Base-by-base conservation (phyloP, 139 green algal species). In the Chlorella sorokiniana region DNA sequence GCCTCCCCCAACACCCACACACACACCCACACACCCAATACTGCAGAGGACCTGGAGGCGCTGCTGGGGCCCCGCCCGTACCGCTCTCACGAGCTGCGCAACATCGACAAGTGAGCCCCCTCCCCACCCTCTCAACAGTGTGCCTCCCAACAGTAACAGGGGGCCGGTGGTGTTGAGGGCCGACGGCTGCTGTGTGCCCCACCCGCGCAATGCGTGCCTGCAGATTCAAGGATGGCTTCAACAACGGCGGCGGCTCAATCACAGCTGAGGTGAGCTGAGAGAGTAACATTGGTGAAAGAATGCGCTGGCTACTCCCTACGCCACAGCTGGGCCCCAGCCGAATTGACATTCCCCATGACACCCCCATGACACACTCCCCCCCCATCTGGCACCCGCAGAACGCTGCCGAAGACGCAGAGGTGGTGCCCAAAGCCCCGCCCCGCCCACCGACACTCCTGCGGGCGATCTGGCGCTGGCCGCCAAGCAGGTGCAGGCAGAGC, bases 41-140 rank as follows among this genome's bases (percentile, higher is more conserved):
- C 44, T 37, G 38, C 96, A 63, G 93, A 98, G 62, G 95, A 98
- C 29, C 84, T 99, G 29, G 93, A 96, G 70, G 62, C 81, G 18
- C 87, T 99, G 45, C 87, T 99, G 70, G 97, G 97, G n/a, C 86
- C 88, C 76, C 87, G 97, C 11, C 97, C 97, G n/a, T 99, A 94
- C 84, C 61, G 76, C 38, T 91, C 56, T 40, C 76, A 81, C n/a
- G 94, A 97, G 90, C 78, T 97, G 86, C 93, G 92, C 42, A 99
- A 99, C 87, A 99, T 99, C 62, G 97, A 99, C 89, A 95, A 95
- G 70, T 98, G 54, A 33, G 54, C 1, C n/a, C n/a, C n/a, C n/a
- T n/a, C n/a, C n/a, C n/a, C n/a, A n/a, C n/a, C n/a, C n/a, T n/a
- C n/a, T n/a, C n/a, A n/a, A n/a, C n/a, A n/a, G n/a, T n/a, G n/a